Base-by-base conservation (phyloP, 164 flowering plant genomes). In the Nymphaea colorata region DNA sequence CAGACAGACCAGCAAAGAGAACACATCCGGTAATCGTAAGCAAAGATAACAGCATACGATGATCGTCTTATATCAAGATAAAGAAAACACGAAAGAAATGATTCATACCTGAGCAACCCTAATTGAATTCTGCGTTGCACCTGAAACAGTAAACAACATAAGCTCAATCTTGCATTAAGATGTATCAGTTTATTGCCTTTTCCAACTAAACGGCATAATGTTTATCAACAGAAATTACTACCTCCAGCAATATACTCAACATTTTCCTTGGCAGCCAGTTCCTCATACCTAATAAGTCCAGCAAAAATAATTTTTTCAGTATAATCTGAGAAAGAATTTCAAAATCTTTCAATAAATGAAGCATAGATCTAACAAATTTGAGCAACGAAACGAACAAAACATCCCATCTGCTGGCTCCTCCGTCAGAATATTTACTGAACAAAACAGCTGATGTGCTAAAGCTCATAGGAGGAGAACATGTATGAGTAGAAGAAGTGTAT, bases 51-150 rank as follows among this genome's bases (percentile, higher is more conserved):
- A 0, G 36, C n/a, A 14, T 44, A 18, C 25, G 47, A 15, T 6
- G 18, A 4, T 43, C 4, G 18, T 25, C 36, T 36, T 2, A 51
- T 12, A 67, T 0, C 41, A 36, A 53, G 42, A 7, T 5, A 51
- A 12, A 41, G 42, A 36, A 36, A 25, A 51, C 57, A 7, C 3
- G 64, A 61, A 61, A 61, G 42, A 17, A 41, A 51, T 51, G 65
- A 70, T 16, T 69, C 43, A 69, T 74, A 88, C 98, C 90, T 93
- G 96, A 4, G 95, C 91, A 69, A 93, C 97, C 79, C 78, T 86
- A 68, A 93, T 93, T 47, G 98, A 89, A 72, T 93, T 93, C 76
- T 93, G 98, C 42, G 98, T 93, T 51, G 98, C 96, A 70, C 98
- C 98, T 93, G 74, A 42, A 80, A 4, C 5, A 70, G 55, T 15